Percentiles rank a stretch among this genome's conserved stretches.
These are phyloP conservation scores for Neurospora hispaniola DNA, from an alignment of 495 filamentous ascomycete species.

Conservation along the genomic window DNA sequence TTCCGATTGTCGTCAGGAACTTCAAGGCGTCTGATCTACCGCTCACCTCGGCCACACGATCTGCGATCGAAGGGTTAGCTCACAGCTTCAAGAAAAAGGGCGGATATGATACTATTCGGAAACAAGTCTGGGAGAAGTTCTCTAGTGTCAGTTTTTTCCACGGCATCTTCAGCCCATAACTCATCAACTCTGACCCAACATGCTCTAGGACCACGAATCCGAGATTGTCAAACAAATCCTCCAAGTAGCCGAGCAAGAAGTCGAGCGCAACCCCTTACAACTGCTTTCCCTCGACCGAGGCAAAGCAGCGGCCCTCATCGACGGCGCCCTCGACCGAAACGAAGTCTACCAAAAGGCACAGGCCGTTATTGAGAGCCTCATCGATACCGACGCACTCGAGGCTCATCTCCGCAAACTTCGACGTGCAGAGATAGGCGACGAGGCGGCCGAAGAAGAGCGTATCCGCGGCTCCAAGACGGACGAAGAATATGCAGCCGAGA, in stretches of 20 bases:
- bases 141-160: constrained; percentile 48
- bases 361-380: constrained; percentile 53
- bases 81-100: constrained; percentile 87
- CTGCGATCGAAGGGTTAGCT: constrained; percentile 65
- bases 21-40: constrained; percentile 82
- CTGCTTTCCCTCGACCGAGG: constrained; percentile 67
- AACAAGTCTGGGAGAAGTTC: constrained; percentile 71
- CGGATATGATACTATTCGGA: constrained; percentile 74
- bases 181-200: neutral
- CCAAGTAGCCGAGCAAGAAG: constrained; percentile 65
- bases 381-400: constrained; percentile 57
- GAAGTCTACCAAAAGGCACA: constrained; percentile 71
- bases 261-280: constrained; percentile 63
- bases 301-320: constrained; percentile 74
- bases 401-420: constrained; percentile 58
- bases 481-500: constrained; percentile 65
- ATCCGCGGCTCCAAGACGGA: constrained; percentile 67
- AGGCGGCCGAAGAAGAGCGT: constrained; percentile 57
- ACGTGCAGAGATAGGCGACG: constrained; percentile 62
- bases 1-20: constrained; percentile 41
- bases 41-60: constrained; percentile 56
- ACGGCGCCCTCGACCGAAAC: constrained; percentile 74
- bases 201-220: constrained; percentile 50
- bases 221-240: constrained; percentile 56
- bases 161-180: constrained; percentile 1